These are phyloP conservation scores for Tuber melanosporum DNA, from an alignment of 495 filamentous ascomycete species.

Conservation along the genomic window DNA sequence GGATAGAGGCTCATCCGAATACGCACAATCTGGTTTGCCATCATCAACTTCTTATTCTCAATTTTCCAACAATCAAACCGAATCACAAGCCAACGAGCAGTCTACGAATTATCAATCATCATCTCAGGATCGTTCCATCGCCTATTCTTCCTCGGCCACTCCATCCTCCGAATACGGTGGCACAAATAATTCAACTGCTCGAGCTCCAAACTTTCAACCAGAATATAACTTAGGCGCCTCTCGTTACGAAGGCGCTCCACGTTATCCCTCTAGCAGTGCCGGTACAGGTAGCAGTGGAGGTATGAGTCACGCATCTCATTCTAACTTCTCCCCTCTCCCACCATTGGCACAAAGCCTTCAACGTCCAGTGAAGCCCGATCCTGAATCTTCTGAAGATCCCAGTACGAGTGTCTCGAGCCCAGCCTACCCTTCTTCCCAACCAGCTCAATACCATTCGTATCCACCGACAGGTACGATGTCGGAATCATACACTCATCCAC, in stretches of 20 bases:
- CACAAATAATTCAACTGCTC: constrained; percentile 42
- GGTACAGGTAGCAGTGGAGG: constrained; percentile 55
- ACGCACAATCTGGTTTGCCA: constrained; percentile 98
- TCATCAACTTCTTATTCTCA: constrained; percentile 51
- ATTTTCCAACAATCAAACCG: constrained; percentile 49
- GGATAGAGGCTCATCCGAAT: constrained; percentile 86
- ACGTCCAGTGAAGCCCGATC: constrained; percentile 80
- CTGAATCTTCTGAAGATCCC: constrained; percentile 97
- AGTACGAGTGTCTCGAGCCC: constrained; percentile 89
- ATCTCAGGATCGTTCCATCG: constrained; percentile 61
- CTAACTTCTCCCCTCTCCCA: constrained; percentile 45
- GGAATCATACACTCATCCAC: constrained; percentile 32
- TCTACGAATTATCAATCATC: constrained; percentile 52
- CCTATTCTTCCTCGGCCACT: constrained; percentile 69
- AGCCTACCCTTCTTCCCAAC: constrained; percentile 69
- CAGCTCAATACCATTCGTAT: constrained; percentile 67
- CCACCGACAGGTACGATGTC: constrained; percentile 51
- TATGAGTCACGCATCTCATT: constrained; percentile 74
- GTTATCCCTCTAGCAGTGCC: constrained; percentile 66
- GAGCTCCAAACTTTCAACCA: constrained; percentile 39
- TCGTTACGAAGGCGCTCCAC: constrained; percentile 49
- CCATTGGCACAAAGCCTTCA: constrained; percentile 41
- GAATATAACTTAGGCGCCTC: constrained; percentile 34
- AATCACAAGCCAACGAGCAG: constrained; percentile 47
- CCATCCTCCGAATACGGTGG: constrained; percentile 80